Base-by-base conservation (phyloP, 371 early-diverging fungal genomes). In the Vairimorpha ceranae region DNA sequence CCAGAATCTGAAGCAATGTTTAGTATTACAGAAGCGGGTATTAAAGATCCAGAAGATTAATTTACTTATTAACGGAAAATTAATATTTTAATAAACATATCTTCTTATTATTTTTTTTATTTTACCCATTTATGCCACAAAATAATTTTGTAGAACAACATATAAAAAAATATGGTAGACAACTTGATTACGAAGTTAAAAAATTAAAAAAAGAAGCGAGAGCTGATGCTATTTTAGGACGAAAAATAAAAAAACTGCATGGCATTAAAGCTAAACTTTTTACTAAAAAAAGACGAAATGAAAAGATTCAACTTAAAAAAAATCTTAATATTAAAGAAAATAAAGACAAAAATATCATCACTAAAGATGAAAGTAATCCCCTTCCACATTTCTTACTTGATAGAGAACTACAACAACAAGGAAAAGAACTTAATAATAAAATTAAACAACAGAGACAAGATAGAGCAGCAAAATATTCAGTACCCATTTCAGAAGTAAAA, bases 251-350 rank as follows among this genome's bases (percentile, higher is more conserved):
- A 79, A 94, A 92, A 88, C 89, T 99, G 58, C 92, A 91, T 84
- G 97, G 99, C 70, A 85, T 94, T 72, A 93, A 92, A 87, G 99
- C 97, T 76, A 97, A 95, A 88, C 84, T 97, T 82, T 91, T 92
- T 87, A 93, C 95, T 86, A 94, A 95, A 90, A 94, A 94, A 87
- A 88, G 94, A 72, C 91, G 91, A 83, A 87, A 89, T n/a, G 93
- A 96, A 84, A 99, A 99, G 91, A 93, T 97, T 80, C 93, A 95
- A 86, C 92, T 95, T 91, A 95, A 95, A 88, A 97, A 96, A 87
- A 88, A 89, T 21, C 43, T 76, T 46, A 71, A 77, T 61, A 89
- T 95, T 80, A 93, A 94, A 84, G 90, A 91, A 86, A 93, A 92
- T 85, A 93, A 94, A 80, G 92, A 93, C 79, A 90, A 92, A 86